Conservation (phyloP, 345 rosid species). For the Eucalyptus cladocalyx region DNA sequence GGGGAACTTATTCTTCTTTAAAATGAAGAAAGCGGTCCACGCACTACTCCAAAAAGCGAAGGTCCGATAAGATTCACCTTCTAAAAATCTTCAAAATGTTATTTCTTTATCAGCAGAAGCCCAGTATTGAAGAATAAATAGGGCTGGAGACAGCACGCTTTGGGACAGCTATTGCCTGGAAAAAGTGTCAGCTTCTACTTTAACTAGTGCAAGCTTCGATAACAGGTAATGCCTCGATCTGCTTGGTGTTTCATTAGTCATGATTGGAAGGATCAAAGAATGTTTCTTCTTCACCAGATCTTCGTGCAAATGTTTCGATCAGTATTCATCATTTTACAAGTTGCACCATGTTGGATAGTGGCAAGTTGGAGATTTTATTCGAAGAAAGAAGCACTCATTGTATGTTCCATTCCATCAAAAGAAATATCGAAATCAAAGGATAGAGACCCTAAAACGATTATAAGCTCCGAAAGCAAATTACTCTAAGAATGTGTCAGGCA, state of each 20-base stretch:
- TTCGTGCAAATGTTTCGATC: background rate
- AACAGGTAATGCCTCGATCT: background rate
- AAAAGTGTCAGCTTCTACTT: background rate
- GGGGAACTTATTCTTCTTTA: constrained; percentile 1
- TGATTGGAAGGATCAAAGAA: background rate
- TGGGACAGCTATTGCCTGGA: background rate
- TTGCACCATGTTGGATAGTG: background rate
- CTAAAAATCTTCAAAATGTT: background rate
- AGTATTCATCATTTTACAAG: background rate
- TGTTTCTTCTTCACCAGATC: background rate
- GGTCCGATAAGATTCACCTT: background rate
- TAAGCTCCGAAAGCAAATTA: background rate
- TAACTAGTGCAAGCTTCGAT: background rate
- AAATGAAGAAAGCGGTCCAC: background rate
- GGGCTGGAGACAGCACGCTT: background rate
- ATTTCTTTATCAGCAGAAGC: background rate
- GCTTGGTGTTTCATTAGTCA: background rate
- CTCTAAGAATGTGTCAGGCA: background rate
- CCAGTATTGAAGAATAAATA: background rate
- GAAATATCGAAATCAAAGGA: background rate
- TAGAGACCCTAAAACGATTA: background rate
- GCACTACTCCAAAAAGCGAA: background rate
- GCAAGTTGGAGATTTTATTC: background rate
- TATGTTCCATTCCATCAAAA: background rate
- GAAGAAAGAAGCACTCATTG: background rate